Conservation (phyloP, 2,329 filamentous ascomycete genomes). For the Fusarium sambucinum region DNA sequence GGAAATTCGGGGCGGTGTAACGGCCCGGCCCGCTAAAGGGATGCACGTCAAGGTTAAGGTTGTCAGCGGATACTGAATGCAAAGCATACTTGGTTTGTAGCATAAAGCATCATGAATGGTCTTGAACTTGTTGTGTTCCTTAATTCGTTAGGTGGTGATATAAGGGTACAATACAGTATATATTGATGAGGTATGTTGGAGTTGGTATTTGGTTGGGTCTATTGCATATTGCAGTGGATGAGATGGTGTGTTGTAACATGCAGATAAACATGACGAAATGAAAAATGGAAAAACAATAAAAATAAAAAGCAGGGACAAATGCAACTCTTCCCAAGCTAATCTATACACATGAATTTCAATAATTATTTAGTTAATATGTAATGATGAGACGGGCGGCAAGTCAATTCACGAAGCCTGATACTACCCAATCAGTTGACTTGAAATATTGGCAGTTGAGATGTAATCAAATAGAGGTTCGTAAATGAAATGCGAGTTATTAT, state of each 20-base stretch:
- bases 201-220: not conserved
- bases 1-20: slow-evolving; percentile 76
- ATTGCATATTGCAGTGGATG: slow-evolving; percentile 2
- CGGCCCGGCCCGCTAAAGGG: slow-evolving; percentile 78
- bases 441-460: not conserved
- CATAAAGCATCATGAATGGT: not conserved
- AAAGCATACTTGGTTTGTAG: not conserved
- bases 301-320: too few relatives aligned
- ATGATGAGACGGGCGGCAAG: not conserved
- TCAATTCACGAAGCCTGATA: too few relatives aligned
- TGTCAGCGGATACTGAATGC: slow-evolving; percentile 69
- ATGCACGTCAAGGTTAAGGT: slow-evolving; percentile 75
- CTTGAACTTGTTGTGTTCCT: not conserved
- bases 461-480: not conserved
- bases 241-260: not conserved
- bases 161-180: not conserved
- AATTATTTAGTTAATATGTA: slow-evolving; percentile 1
- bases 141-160: not conserved
- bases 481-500: not conserved
- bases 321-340: not conserved
- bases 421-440: not conserved
- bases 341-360: not conserved
- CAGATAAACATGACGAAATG: not conserved
- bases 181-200: not conserved
- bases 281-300: not conserved